Conservation (phyloP, 108 stramenopile genomes). For the Aureococcus anophagefferens region DNA sequence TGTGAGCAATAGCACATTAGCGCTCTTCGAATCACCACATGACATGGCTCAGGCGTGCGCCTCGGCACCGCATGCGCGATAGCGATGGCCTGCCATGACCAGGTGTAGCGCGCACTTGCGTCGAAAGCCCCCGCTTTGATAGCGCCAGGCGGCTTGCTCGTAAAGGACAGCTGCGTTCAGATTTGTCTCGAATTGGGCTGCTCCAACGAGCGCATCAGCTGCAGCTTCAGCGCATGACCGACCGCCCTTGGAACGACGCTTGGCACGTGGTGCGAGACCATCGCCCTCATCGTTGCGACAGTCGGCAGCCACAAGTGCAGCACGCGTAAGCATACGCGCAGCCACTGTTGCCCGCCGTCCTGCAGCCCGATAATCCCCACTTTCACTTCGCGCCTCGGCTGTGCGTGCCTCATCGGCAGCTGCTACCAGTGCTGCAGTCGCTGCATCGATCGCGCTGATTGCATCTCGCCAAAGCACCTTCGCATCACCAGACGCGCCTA, state of each 20-base stretch:
- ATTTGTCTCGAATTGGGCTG: background rate
- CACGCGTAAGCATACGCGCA: background rate
- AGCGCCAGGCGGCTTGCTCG: background rate
- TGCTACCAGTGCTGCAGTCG: background rate
- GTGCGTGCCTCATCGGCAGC: background rate
- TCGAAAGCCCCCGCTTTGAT: background rate
- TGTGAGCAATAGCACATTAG: too few relatives aligned
- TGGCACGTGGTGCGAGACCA: too few relatives aligned
- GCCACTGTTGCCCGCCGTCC: background rate
- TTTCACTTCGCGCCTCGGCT: too few relatives aligned
- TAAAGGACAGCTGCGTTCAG: background rate
- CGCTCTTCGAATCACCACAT: too few relatives aligned
- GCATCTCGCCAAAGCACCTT: background rate
- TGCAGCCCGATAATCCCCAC: too few relatives aligned
- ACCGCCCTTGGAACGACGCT: too few relatives aligned
- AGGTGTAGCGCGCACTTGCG: background rate
- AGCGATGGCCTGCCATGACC: background rate
- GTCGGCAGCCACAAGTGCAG: background rate
- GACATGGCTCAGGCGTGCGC: too few relatives aligned
- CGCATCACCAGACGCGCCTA: too few relatives aligned
- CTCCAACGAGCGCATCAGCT: background rate
- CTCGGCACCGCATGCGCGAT: background rate
- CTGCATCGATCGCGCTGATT: background rate
- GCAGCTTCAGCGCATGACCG: too few relatives aligned
- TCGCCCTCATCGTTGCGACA: background rate